Conservation (phyloP, 805 yeast species). For the Zygoascus tannicola region DNA sequence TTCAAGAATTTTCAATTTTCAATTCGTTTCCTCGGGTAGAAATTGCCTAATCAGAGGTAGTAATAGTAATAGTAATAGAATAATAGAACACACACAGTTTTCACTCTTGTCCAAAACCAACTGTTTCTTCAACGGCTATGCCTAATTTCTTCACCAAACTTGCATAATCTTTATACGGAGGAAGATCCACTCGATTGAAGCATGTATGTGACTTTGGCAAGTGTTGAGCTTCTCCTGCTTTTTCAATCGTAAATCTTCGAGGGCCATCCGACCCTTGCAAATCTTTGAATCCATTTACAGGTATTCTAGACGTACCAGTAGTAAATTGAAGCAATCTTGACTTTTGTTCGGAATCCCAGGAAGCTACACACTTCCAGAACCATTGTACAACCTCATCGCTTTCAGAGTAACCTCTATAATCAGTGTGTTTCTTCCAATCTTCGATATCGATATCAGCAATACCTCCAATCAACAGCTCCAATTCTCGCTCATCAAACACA, state of each 20-base stretch:
- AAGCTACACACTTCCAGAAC: constrained; percentile 93
- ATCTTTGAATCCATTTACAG: constrained; percentile 98
- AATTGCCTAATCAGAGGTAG: no score
- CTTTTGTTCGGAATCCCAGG: constrained; percentile 95
- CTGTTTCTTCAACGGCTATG: constrained; percentile 96
- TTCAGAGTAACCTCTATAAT: constrained; percentile 96
- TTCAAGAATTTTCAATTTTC: no score
- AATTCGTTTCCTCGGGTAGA: no score
- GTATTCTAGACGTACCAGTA: constrained; percentile 98
- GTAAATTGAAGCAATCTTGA: constrained; percentile 94
- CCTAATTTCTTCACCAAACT: constrained; percentile 81
- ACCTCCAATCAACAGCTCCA: constrained; percentile 95
- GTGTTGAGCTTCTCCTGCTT: constrained; percentile 89
- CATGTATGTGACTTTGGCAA: constrained; percentile 97
- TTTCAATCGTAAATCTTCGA: constrained; percentile 95
- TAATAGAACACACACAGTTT: not conserved
- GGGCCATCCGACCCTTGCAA: constrained; percentile 99
- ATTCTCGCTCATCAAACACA: constrained; percentile 95
- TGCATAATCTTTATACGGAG: constrained; percentile 81
- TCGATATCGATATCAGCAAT: constrained; percentile 95
- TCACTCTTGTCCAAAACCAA: constrained; percentile 92
- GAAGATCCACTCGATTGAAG: constrained; percentile 96
- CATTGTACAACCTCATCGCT: constrained; percentile 94
- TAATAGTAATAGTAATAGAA: not conserved
- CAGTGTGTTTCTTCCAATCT: constrained; percentile 99